Percentiles rank a stretch among this genome's conserved stretches.
phyloP scores from a whole-genome alignment of 1,284 basidiomycete species.

The Mycosarcoma mackinlayi region DNA sequence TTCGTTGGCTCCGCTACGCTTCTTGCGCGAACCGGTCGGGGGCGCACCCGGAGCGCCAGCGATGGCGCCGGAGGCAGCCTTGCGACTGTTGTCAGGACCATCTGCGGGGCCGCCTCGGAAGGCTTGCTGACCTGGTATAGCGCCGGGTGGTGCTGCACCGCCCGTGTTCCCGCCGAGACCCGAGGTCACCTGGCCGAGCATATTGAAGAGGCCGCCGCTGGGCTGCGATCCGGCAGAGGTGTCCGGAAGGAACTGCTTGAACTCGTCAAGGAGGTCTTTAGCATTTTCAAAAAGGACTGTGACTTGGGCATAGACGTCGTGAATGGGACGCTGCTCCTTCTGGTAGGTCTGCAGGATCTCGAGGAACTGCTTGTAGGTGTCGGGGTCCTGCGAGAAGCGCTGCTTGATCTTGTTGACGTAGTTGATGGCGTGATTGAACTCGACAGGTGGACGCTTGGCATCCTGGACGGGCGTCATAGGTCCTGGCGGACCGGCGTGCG shows the following conservation, averaged over 20 bases:
- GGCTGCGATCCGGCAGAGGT: conserved; percentile 59
- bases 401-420: conserved; percentile 99
- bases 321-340: conserved; percentile 87
- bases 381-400: conserved; percentile 87
- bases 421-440: conserved; percentile 97
- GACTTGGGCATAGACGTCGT: conserved; percentile 93
- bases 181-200: conserved; percentile 68
- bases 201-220: conserved; percentile 68
- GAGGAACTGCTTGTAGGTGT: conserved; percentile 97
- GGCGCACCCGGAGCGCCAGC: conserved; percentile 57
- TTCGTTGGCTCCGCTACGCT: conserved; percentile 55
- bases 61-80: conserved; percentile 75
- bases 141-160: conserved; percentile 30
- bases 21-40: conserved; percentile 45
- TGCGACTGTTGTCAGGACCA: conserved; percentile 71
- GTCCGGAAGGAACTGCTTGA: conserved; percentile 95
- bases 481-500: conserved; percentile 30
- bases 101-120: conserved; percentile 57
- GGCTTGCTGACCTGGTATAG: conserved; percentile 27
- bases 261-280: conserved; percentile 91
- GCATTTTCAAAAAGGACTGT: conserved; percentile 91
- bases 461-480: conserved; percentile 49
- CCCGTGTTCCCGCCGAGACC: conserved; percentile 45
- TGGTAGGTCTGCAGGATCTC: conserved; percentile 98
- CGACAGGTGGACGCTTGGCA: conserved; percentile 71